Conservation (phyloP, 306 rosid genomes). For the Lathyrus sativus region DNA sequence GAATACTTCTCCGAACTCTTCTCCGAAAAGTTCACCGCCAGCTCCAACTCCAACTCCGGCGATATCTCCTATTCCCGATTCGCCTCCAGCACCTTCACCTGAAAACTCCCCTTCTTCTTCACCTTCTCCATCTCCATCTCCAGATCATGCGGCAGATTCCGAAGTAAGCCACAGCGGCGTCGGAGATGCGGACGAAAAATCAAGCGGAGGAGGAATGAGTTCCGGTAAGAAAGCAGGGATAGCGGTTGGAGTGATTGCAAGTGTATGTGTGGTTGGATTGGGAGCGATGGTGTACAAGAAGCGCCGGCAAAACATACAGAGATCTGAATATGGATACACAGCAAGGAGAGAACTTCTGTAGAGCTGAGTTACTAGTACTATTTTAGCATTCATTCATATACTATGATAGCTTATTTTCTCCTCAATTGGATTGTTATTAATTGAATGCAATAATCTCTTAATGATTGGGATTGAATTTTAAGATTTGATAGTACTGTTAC, state of each 20-base stretch:
- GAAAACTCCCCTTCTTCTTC: conserved; percentile 4
- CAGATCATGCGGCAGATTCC: not conserved
- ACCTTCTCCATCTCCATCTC: conserved; percentile 34
- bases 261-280: conserved; percentile 44
- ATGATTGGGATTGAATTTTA: conserved; percentile 20
- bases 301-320: conserved; percentile 72
- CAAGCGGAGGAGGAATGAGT: conserved; percentile 66
- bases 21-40: conserved; percentile 38
- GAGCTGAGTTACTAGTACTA: conserved; percentile 1
- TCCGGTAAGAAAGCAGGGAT: conserved; percentile 78
- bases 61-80: not conserved
- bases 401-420: conserved; percentile 1
- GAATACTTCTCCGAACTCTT: conserved; percentile 9
- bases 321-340: conserved; percentile 61
- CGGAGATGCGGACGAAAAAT: not conserved
- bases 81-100: conserved; percentile 44
- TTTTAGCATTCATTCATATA: not conserved
- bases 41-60: conserved; percentile 37
- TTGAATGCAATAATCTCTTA: conserved; percentile 23
- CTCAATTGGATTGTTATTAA: conserved; percentile 38
- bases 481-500: conserved; percentile 14
- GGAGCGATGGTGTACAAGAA: conserved; percentile 71
- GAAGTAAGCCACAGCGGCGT: conserved; percentile 31
- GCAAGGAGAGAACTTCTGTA: conserved; percentile 81
- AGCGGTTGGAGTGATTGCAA: conserved; percentile 64